These are phyloP conservation scores for Botryotinia calthae DNA, from an alignment of 2,329 filamentous ascomycete species.

Conservation along the genomic window DNA sequence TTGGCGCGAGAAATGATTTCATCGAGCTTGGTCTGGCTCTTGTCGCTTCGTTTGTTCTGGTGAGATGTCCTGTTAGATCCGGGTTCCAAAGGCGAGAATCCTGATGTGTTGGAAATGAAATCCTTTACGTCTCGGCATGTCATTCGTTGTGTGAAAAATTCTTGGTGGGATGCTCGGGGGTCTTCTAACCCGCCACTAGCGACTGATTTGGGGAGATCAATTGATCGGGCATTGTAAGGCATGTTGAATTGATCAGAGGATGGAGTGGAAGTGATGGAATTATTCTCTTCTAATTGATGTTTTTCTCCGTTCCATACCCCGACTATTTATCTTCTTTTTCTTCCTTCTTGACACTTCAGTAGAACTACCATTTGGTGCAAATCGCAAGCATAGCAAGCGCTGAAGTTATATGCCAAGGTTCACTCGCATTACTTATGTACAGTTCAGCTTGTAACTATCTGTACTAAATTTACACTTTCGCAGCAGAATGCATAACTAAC, in stretches of 20 bases:
- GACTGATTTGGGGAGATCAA: neutral
- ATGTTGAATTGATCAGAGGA: neutral
- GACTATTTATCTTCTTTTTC: no score
- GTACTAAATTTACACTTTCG: no score
- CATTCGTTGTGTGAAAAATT: neutral
- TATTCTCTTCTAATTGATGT: no score
- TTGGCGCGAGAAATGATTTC: neutral
- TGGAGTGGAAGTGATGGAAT: no score
- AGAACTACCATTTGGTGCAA: no score
- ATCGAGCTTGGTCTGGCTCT: neutral
- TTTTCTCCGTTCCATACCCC: no score
- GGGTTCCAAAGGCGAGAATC: neutral
- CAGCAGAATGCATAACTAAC: no score
- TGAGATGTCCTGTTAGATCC: neutral
- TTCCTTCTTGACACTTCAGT: no score
- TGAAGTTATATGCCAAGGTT: no score
- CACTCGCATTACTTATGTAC: no score
- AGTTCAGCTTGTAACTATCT: no score
- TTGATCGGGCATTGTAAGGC: neutral
- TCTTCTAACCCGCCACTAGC: constrained; percentile 1
- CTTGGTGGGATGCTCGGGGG: neutral
- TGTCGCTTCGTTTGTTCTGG: neutral
- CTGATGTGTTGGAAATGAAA: neutral
- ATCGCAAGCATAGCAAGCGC: no score
- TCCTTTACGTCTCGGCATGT: neutral